A percentile compares a stretch with the other conserved stretches of the same genome.
Conservation (phyloP, 345 rosid genomes). For the Eucalyptus rudis region DNA sequence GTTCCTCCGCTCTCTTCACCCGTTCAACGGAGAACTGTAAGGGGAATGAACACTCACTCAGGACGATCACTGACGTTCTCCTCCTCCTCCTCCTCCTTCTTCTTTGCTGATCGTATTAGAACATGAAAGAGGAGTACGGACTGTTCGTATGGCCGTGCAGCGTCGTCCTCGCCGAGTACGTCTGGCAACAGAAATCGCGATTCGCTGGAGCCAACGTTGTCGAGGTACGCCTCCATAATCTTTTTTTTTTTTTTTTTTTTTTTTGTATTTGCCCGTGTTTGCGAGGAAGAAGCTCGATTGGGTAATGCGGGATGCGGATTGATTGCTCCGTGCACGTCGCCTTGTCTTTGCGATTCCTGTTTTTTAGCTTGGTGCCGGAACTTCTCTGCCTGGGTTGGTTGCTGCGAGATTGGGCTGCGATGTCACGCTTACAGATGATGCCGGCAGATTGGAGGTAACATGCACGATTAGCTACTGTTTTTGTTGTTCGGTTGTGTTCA, state of each 20-base stretch:
- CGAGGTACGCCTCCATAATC: slow-evolving; percentile 25
- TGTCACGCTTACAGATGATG: slow-evolving; percentile 66
- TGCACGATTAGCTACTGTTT: not conserved
- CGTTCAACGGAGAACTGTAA: not conserved
- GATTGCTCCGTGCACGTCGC: not conserved
- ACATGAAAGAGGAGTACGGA: slow-evolving; percentile 86
- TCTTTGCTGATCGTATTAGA: slow-evolving; percentile 7
- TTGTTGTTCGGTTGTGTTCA: not conserved
- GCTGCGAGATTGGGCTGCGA: slow-evolving; percentile 76
- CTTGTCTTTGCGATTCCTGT: not conserved
- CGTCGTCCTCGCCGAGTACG: slow-evolving; percentile 72
- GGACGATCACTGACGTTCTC: not conserved
- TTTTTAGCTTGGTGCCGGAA: slow-evolving; percentile 66
- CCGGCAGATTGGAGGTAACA: slow-evolving; percentile 43
- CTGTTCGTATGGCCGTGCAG: slow-evolving; percentile 90
- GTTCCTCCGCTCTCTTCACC: slow-evolving; percentile 5
- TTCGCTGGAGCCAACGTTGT: slow-evolving; percentile 38
- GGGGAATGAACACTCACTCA: not conserved
- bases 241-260: not conserved
- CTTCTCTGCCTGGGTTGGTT: slow-evolving; percentile 61
- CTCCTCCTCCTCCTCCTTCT: not conserved
- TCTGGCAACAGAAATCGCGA: slow-evolving; percentile 75
- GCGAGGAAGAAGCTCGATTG: not conserved
- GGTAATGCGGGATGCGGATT: not conserved
- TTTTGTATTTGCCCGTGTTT: not conserved